Base-by-base conservation (phyloP, 139 green algal genomes). In the Chlamydomonas incerta region DNA sequence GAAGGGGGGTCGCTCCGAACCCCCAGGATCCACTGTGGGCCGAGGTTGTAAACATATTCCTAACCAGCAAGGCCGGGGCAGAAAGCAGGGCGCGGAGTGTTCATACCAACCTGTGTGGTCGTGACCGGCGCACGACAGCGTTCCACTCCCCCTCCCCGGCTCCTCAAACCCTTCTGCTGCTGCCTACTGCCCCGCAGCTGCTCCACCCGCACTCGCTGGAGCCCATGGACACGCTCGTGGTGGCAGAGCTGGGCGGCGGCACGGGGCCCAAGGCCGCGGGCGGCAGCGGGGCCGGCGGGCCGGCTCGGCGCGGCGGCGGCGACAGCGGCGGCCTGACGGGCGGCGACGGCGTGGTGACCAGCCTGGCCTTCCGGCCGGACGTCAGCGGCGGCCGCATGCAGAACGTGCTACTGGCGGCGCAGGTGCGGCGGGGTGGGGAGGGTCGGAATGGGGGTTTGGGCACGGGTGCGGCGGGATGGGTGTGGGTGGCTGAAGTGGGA, bases 321-420 rank as follows among this genome's bases (percentile, higher is more conserved):
- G 2, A 50, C 34, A 33, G 15, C 72, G 31, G 21, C 23, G 68
- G 68, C 15, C n/a, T 74, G 26, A 50, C 41, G 31, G 60, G 60
- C 60, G 21, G 18, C 2, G 68, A 74, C 34, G 80, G 68, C 17
- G 80, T 87, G 41, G 50, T 87, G 0, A 87, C 86, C 24, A 47
- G 80, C 28, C 62, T 87, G n/a, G 67, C 55, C 35, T 90, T 90
- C 80, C 52, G 86, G n/a, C 86, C 76, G 14, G 62, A 80, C 29
- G 67, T 69, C 26, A 18, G 70, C 0, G 50, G 29, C n/a, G 80
- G 58, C 55, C 60, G 50, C 21, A 80, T 83, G 57, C 68, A 85
- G 50, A 90, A 81, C 72, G 47, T 90, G 46, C 79, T 90, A 62
- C 63, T 90, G 63, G 80, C 76, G 3, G 86, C 86, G 6, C 82